These are phyloP conservation scores for Viridothelium virens DNA, from an alignment of 495 filamentous ascomycete genomes.

Conservation along the genomic window DNA sequence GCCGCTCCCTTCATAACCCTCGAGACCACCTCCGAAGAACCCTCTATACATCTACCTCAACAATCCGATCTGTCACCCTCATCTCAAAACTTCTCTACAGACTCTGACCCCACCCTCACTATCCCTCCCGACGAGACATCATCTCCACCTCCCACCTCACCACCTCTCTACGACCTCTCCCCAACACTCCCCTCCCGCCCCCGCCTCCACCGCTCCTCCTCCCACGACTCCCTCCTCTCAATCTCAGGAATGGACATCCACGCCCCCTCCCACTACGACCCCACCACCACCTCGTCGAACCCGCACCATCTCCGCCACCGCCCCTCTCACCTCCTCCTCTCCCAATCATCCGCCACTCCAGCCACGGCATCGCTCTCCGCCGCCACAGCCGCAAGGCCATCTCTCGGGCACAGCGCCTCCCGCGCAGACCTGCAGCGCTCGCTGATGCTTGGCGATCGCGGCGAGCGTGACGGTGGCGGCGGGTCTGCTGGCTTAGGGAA, in stretches of 20 bases:
- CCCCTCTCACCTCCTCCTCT: slow-evolving; percentile 25
- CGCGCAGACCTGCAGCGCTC: slow-evolving; percentile 7
- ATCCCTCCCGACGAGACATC: slow-evolving; percentile 14
- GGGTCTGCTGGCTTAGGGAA: slow-evolving; percentile 18
- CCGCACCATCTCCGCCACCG: slow-evolving; percentile 19
- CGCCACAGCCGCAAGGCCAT: slow-evolving; percentile 24
- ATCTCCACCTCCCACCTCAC: slow-evolving; percentile 4
- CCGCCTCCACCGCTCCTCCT: slow-evolving; percentile 34
- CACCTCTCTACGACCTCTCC: slow-evolving; percentile 7
- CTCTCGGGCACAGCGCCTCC: slow-evolving; percentile 17
- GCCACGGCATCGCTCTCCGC: slow-evolving; percentile 24
- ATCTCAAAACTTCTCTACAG: slow-evolving; percentile 12
- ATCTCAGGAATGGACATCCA: slow-evolving; percentile 37
- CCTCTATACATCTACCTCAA: neutral
- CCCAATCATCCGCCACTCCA: slow-evolving; percentile 16
- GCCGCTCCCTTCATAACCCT: slow-evolving; percentile 2
- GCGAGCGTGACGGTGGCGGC: neutral
- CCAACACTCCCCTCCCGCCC: slow-evolving; percentile 13
- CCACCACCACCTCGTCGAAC: slow-evolving; percentile 19
- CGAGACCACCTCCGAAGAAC: slow-evolving; percentile 4
- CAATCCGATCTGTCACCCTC: neutral
- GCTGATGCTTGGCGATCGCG: neutral
- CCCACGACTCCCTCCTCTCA: slow-evolving; percentile 37
- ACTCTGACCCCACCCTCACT: neutral
- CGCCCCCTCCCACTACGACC: slow-evolving; percentile 17